A percentile compares a stretch with the other conserved stretches of the same genome.
Conservation (phyloP, 345 rosid species). For the Gossypium mustelinum region DNA sequence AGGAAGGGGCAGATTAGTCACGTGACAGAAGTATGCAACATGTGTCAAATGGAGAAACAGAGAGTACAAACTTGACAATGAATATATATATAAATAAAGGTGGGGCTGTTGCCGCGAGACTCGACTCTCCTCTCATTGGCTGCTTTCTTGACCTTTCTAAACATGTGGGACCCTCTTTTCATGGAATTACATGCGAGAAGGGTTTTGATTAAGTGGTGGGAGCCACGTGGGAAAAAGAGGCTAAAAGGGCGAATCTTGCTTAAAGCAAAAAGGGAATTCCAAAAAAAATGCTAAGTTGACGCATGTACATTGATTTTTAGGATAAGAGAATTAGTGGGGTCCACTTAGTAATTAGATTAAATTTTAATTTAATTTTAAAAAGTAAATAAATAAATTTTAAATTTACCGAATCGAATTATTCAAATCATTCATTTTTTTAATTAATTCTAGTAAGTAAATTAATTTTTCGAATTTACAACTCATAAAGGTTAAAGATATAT, state of each 20-base stretch:
- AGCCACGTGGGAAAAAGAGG: neutral
- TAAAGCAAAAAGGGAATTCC: neutral
- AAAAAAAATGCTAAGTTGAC: slow-evolving; percentile 22
- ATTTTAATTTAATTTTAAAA: too few relatives aligned
- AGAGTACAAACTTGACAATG: neutral
- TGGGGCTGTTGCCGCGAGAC: slow-evolving; percentile 24
- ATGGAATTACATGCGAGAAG: slow-evolving; percentile 24
- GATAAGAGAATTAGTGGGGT: slow-evolving; percentile 11
- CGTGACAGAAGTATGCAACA: neutral
- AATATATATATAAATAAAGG: neutral
- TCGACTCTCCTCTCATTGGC: slow-evolving; percentile 42
- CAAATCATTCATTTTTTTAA: too few relatives aligned
- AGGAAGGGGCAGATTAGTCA: neutral
- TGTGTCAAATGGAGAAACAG: neutral
- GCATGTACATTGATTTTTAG: slow-evolving; percentile 30
- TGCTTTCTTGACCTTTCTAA: slow-evolving; percentile 38
- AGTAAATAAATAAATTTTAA: too few relatives aligned
- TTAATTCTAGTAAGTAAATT: too few relatives aligned
- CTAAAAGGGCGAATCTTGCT: neutral
- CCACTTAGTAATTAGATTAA: neutral
- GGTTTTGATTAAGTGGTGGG: neutral
- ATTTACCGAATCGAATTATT: too few relatives aligned
- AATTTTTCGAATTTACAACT: too few relatives aligned
- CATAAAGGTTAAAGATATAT: too few relatives aligned
- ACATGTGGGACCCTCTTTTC: slow-evolving; percentile 41